Evolutionary conservation across 176 grass and related monocot genomes (phyloP).

Genomic region (Pontederia paniculata): DNA sequence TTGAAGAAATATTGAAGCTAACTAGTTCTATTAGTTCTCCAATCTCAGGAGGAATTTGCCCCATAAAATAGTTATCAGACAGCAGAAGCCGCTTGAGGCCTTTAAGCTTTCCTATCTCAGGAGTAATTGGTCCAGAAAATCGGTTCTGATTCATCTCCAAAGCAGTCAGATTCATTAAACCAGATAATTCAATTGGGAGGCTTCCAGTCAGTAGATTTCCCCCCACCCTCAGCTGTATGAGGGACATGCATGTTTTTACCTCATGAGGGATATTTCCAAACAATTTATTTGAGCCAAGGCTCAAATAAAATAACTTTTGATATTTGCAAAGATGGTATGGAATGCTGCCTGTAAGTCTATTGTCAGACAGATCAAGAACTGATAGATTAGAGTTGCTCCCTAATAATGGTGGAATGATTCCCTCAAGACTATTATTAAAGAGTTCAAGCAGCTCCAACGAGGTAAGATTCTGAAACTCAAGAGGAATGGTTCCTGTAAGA

Average conservation of each 20-base stretch:
- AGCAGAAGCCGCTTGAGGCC: constrained; percentile 66
- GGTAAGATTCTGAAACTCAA: constrained; percentile 56
- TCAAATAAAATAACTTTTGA: constrained; percentile 74
- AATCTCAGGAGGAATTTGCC: constrained; percentile 55
- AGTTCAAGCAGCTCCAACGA: constrained; percentile 74
- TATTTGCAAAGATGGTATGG: constrained; percentile 56
- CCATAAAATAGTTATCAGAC: constrained; percentile 73
- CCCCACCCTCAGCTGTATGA: constrained; percentile 63
- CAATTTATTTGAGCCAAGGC: constrained; percentile 67
- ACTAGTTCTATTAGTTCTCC: constrained; percentile 71
- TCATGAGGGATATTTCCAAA: constrained; percentile 63
- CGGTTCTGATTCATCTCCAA: constrained; percentile 85
- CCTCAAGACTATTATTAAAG: constrained; percentile 68
- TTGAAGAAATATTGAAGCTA: constrained; percentile 89
- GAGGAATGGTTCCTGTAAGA: constrained; percentile 64
- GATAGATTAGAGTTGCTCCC: constrained; percentile 65
- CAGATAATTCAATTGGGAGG: constrained; percentile 40
- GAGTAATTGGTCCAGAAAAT: constrained; percentile 72
- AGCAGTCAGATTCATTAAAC: constrained; percentile 54
- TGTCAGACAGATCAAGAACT: constrained; percentile 68
- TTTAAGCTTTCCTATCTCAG: constrained; percentile 70
- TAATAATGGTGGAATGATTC: constrained; percentile 62
- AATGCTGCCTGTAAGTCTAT: constrained; percentile 49
- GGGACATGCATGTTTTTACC: constrained; percentile 65
- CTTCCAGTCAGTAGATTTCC: constrained; percentile 68